Conservation (phyloP, 768 basidiomycete genomes). For the Lactarius evosmus region DNA sequence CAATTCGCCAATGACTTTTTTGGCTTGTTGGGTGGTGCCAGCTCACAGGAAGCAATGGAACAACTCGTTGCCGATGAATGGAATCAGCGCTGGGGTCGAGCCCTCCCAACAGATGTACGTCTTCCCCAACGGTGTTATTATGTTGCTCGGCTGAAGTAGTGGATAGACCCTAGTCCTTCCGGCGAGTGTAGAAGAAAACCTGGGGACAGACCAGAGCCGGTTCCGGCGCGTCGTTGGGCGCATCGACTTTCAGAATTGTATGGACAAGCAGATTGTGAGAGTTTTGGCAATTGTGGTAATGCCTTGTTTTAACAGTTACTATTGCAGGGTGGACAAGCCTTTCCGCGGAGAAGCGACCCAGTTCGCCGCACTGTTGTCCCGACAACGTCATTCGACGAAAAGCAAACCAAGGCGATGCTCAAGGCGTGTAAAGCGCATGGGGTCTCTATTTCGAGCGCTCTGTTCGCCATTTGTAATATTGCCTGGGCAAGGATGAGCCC, state of each 20-base stretch:
- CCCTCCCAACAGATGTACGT: conserved; percentile 23
- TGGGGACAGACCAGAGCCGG: conserved; percentile 29
- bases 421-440: conserved; percentile 66
- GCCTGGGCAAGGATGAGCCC: conserved; percentile 60
- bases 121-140: neutral
- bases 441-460: conserved; percentile 69
- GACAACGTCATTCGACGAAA: conserved; percentile 55
- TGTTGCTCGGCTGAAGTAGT: neutral
- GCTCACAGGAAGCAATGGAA: conserved; percentile 34
- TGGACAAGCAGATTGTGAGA: conserved; percentile 35
- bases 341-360: conserved; percentile 49
- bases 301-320: neutral
- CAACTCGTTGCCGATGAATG: conserved; percentile 36
- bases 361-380: conserved; percentile 64
- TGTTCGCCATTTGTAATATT: conserved; percentile 73
- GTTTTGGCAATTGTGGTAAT: neutral
- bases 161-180: conserved; percentile 20
- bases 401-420: conserved; percentile 59
- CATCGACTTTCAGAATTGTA: conserved; percentile 36
- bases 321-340: conserved; percentile 71
- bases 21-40: conserved; percentile 47
- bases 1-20: conserved; percentile 81
- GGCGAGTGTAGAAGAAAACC: conserved; percentile 33
- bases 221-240: conserved; percentile 33
- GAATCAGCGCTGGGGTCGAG: conserved; percentile 32